Evolutionary conservation across 2,329 filamentous ascomycete species (phyloP), one percentile per base, ranked within the genome.

Genomic region (Claviceps spartinae): DNA sequence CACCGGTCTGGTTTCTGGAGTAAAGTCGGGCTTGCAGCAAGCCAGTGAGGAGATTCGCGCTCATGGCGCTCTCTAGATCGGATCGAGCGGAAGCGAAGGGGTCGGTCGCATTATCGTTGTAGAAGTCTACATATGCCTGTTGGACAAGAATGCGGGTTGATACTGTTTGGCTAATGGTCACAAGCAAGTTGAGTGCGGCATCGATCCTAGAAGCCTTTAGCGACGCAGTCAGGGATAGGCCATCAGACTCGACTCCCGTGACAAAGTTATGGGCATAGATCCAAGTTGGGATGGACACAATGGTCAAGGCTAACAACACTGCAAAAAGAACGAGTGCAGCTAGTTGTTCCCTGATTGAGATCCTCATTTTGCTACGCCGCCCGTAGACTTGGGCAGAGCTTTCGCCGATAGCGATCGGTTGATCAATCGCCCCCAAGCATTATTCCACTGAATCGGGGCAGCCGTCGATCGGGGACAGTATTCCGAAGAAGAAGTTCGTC

Each of bases 291-390:
- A 95, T 78, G 16, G 88, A 82, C 55, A 95, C 77, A 55, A 95
- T 81, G 52, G 84, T 81, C 55, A 95, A 77, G 51, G 84, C 83
- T 53, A 86, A 71, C 53, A 94, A 77, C 48, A 88, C 82, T 54
- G 85, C 81, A 54, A 88, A 63, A 57, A 93, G 73, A 61, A 95
- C 87, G 57, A 95, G 76, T 66, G 83, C 75, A 58, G 82, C 87
- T 60, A 96, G 77, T 77, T 96, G 90, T 70, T 90, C 83, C 59
- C 88, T 80, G 62, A 95, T 95, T 53, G 86, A 84, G 65, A 95
- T 81, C 67, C 88, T 82, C 87, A 95, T 91, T 36, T 49, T 52
- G 49, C n/a, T 20, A 9, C 36, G 18, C 30, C 52, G 16, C 16
- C 30, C 18, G n/a, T 4, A 36, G 42, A 34, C 16, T 50, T 13